Conservation (phyloP, 805 yeast species). For the Lipomyces sp. region DNA sequence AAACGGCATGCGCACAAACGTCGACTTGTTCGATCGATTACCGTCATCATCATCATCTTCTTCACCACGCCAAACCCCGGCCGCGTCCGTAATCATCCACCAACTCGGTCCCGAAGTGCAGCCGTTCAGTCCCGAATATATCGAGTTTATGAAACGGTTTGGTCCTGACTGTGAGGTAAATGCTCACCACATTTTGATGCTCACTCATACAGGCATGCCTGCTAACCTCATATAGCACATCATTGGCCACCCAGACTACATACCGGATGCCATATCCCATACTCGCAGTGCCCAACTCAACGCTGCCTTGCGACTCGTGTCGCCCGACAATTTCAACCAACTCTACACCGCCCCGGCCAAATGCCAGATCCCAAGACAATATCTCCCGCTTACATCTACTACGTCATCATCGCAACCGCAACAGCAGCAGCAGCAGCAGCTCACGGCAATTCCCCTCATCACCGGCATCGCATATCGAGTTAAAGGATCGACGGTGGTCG, state of each 20-base stretch:
- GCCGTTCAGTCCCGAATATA: constrained; percentile 52
- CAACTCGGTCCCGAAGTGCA: constrained; percentile 70
- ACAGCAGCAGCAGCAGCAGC: constrained; percentile 3
- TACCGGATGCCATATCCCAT: constrained; percentile 66
- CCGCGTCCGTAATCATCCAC: constrained; percentile 65
- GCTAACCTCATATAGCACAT: constrained; percentile 52
- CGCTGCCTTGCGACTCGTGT: constrained; percentile 37
- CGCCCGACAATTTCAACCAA: constrained; percentile 43
- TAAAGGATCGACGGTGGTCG: constrained; percentile 13
- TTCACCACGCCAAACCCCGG: not conserved
- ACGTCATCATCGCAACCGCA: not conserved
- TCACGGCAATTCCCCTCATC: constrained; percentile 14
- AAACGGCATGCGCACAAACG: constrained; percentile 37
- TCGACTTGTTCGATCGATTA: constrained; percentile 6
- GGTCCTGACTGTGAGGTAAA: not conserved
- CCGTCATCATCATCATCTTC: too few relatives aligned
- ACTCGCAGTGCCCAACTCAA: constrained; percentile 55
- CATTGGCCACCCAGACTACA: constrained; percentile 70
- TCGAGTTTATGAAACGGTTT: constrained; percentile 54
- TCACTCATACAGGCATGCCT: not conserved
- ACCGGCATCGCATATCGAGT: constrained; percentile 11
- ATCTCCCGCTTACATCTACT: constrained; percentile 11
- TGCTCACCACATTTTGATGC: too few relatives aligned
- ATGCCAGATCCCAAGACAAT: constrained; percentile 5
- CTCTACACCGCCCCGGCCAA: constrained; percentile 8